A percentile compares a stretch with the other conserved stretches of the same genome.
Evolutionary conservation across 2,329 filamentous ascomycete genomes (phyloP).

Genomic region (Akanthomyces lecanii): DNA sequence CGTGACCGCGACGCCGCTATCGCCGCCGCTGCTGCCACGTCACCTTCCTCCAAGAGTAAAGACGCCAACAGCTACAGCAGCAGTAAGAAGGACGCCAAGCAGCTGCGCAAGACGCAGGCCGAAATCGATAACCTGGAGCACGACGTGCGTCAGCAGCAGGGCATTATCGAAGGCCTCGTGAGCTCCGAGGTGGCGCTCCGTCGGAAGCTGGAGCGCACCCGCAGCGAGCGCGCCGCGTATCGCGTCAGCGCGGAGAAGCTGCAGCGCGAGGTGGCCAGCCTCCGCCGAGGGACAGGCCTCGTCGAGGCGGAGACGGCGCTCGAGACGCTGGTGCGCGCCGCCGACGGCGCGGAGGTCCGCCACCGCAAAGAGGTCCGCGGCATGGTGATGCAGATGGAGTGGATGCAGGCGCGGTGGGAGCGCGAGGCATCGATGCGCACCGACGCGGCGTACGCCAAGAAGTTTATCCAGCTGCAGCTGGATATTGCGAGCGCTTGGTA

Average conservation of each 20-base stretch:
- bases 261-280: slow-evolving; percentile 40
- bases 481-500: slow-evolving; percentile 89
- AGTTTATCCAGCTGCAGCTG: slow-evolving; percentile 72
- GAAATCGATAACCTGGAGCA: slow-evolving; percentile 67
- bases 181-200: slow-evolving; percentile 57
- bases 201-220: slow-evolving; percentile 64
- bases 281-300: slow-evolving; percentile 28
- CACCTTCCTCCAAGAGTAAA: slow-evolving; percentile 18
- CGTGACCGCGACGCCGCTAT: slow-evolving; percentile 39
- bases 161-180: slow-evolving; percentile 54
- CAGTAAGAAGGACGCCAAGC: slow-evolving; percentile 48
- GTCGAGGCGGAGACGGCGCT: slow-evolving; percentile 44
- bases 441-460: slow-evolving; percentile 83
- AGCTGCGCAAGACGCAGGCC: slow-evolving; percentile 59
- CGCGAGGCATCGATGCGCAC: slow-evolving; percentile 76
- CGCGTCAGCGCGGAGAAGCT: slow-evolving; percentile 52
- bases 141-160: slow-evolving; percentile 65
- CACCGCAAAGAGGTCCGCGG: slow-evolving; percentile 76
- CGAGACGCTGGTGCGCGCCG: slow-evolving; percentile 54
- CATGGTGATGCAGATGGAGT: slow-evolving; percentile 83
- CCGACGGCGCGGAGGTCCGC: slow-evolving; percentile 59
- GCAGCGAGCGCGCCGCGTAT: slow-evolving; percentile 59
- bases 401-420: slow-evolving; percentile 75
- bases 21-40: slow-evolving; percentile 23
- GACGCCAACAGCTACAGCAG: slow-evolving; percentile 33